Base-by-base conservation (phyloP, 1,139 yeast genomes). In the Taiozyma sp. region DNA sequence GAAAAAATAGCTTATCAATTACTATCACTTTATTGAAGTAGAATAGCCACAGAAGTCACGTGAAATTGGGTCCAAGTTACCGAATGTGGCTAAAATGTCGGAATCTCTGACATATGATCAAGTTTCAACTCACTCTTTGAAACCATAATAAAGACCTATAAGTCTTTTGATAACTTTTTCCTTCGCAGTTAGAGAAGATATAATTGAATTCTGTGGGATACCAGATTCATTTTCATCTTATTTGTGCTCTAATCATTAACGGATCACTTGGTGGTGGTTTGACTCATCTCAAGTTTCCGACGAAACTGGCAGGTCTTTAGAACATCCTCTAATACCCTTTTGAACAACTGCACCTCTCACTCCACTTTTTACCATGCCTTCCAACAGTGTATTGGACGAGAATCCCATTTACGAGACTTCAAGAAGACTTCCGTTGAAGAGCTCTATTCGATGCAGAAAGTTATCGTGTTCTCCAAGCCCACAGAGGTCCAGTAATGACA, bases 401-500 rank as follows among this genome's bases (percentile, higher is more conserved):
- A 52, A 47, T 26, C 53, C 53, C 11, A 41, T 48, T n/a, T 47
- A 41, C 7, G 51, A 47, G 22, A 50, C 50, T 8, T 42, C 57
- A 3, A 45, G 56, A 41, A 43, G 50, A 1, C 48, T 56, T 6
- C 59, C 59, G 2, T 26, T 56, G 16, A 44, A 45, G 16, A 50
- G 48, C 16, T 34, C 43, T 1, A 37, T 53, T 19, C 24, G n/a
- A 8, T 46, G 51, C 4, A 35, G 53, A 2, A 46, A 44, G 26
- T 39, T 37, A n/a, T 44, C 48, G n/a, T 44, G 35, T 16, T 53
- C 58, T 2, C 56, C 59, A 21, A 53, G 53, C 30, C 56, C 57
- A 2, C 55, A 47, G 13, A 46, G 48, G 34, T 32, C 53, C 1
- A 11, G 19, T 10, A 30, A 19, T 32, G 52, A 41, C 32, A 40